Evolutionary conservation across 441 rosid species (phyloP), one percentile per base, ranked within the genome.

Genomic region (Brassica hybrid): DNA sequence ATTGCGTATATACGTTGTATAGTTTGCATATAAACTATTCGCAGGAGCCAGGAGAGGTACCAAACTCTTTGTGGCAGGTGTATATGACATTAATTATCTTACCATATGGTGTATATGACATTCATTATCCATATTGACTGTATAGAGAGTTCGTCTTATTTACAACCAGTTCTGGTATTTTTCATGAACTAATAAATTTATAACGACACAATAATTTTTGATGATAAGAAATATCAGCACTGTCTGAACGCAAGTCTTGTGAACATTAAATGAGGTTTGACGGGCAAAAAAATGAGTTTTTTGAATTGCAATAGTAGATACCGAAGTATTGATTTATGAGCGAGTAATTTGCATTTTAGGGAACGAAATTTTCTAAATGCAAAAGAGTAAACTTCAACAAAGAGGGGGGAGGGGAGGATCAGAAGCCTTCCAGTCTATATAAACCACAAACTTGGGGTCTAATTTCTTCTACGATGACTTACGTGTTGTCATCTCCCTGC

Each of bases 401-500:
- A 2, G 43, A 8, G 23, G 59, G 58, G 21, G 45, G 23, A 2
- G 23, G 23, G 23, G 23, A 2, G 43, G 54, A 54, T 75, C 74
- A 45, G 41, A 75, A 64, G 71, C 41, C 64, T 54, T 60, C 36
- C 61, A 56, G 72, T 77, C 76, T 65, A 77, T 71, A 71, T 56
- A 64, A 41, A 54, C 80, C 76, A 57, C 60, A 19, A 71, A 41
- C 65, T 71, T 71, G 67, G 71, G 65, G 72, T 71, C 80, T 65
- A 41, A 77, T 71, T 62, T 41, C 66, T 41, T 57, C 60, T 65
- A 65, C 14, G 41, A 67, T 9, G 54, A 58, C 12, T 60, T 68
- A 27, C 45, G 80, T 65, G 80, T 77, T 71, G 76, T 71, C 76
- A 71, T 65, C 56, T 77, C 71, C 41, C 36, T 71, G 8, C 6